phyloP scores from a whole-genome alignment of 345 rosid species.

The Barbarea vulgaris region DNA sequence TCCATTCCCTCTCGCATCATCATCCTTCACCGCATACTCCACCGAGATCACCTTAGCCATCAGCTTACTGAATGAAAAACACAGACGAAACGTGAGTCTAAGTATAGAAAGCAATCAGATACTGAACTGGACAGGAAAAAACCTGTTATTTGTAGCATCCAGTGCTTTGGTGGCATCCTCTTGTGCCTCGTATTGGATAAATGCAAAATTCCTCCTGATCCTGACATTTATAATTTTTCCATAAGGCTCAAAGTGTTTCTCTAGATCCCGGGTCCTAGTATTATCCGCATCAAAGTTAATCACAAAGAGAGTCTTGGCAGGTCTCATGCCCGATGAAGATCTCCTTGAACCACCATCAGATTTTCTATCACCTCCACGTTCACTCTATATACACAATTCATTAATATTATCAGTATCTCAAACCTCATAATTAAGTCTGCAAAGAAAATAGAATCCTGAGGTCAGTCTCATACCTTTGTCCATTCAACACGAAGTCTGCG shows the following conservation, averaged over 20 bases:
- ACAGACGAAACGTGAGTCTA: not conserved
- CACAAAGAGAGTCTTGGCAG: constrained; percentile 92
- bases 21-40: constrained; percentile 93
- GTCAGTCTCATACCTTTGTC: constrained; percentile 64
- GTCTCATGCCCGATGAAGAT: constrained; percentile 63
- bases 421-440: constrained; percentile 55
- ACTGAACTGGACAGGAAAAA: constrained; percentile 2
- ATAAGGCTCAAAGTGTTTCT: constrained; percentile 89
- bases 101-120: not conserved
- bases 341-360: constrained; percentile 61
- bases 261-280: constrained; percentile 87
- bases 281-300: constrained; percentile 88
- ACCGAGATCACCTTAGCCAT: constrained; percentile 86
- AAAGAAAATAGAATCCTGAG: constrained; percentile 26
- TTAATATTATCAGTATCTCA: not conserved
- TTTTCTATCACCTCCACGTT: constrained; percentile 69
- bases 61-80: constrained; percentile 73
- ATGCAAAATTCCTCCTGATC: constrained; percentile 96
- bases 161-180: constrained; percentile 90
- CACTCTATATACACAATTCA: constrained; percentile 60
- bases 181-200: constrained; percentile 81
- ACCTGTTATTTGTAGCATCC: constrained; percentile 89
- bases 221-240: constrained; percentile 89
- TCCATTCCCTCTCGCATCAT: constrained; percentile 73
- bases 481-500: constrained; percentile 96